phyloP scores from a whole-genome alignment of 2,329 filamentous ascomycete genomes.

The Penicillium sp. region DNA sequence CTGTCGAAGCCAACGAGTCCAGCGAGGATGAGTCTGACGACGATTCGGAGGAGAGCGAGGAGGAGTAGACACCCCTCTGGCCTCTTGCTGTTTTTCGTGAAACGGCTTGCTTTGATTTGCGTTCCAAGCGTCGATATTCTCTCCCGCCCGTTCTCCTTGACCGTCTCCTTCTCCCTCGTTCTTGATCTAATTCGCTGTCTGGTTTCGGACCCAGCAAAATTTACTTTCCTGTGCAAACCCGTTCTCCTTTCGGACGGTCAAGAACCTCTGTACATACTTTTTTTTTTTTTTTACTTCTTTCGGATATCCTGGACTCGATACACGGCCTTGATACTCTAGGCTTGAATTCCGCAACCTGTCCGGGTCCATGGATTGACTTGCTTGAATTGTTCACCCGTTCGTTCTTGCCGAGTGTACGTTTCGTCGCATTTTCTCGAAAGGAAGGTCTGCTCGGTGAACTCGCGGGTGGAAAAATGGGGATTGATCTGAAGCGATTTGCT shows the following conservation, averaged over 20 bases:
- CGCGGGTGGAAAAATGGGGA: constrained; percentile 16
- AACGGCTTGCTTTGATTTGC: constrained; percentile 20
- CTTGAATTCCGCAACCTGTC: constrained; percentile 10
- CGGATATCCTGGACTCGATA: constrained; percentile 11
- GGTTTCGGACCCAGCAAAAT: neutral
- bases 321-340: constrained; percentile 8
- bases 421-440: neutral
- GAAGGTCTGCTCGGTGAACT: constrained; percentile 13
- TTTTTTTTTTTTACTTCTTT: constrained; percentile 9
- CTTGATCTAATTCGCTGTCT: neutral
- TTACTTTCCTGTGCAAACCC: neutral
- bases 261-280: constrained; percentile 19
- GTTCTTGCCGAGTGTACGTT: constrained; percentile 6
- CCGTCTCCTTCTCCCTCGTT: neutral
- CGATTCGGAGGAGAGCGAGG: constrained; percentile 49
- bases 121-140: constrained; percentile 19
- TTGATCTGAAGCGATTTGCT: constrained; percentile 18
- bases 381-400: constrained; percentile 11
- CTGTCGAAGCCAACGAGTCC: constrained; percentile 45
- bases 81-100: constrained; percentile 1
- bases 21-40: constrained; percentile 49
- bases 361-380: constrained; percentile 10
- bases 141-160: constrained; percentile 1
- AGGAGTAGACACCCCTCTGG: constrained; percentile 39
- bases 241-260: constrained; percentile 1